Conservation (phyloP, 257 asterid species). For the Solanum chiquidenum region DNA sequence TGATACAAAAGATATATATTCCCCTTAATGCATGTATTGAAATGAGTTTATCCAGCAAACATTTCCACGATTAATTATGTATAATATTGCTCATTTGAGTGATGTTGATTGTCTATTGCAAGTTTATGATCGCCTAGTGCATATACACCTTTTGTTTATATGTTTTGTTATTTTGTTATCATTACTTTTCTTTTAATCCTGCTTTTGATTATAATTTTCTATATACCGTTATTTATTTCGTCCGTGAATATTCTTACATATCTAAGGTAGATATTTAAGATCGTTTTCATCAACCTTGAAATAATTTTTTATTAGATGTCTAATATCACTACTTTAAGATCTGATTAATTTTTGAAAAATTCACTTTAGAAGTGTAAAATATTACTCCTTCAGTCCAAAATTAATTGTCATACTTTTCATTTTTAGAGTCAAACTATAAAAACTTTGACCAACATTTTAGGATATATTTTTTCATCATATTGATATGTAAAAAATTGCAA, state of each 20-base stretch:
- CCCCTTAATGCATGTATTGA: background rate
- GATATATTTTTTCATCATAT: no score
- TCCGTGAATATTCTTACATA: no score
- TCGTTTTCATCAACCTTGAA: background rate
- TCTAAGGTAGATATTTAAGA: background rate
- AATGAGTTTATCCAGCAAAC: background rate
- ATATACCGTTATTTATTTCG: no score
- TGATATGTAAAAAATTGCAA: no score
- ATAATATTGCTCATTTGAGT: background rate
- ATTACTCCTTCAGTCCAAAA: background rate
- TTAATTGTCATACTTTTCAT: no score
- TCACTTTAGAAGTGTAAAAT: background rate
- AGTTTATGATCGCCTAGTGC: background rate
- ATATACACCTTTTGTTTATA: background rate
- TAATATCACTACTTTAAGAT: background rate
- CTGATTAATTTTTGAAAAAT: background rate
- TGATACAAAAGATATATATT: background rate
- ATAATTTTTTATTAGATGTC: background rate
- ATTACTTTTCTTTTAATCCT: rapidly evolving
- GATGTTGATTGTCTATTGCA: background rate
- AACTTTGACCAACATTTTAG: no score
- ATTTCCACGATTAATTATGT: no score
- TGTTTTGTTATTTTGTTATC: background rate
- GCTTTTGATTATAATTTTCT: background rate
- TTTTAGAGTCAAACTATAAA: no score